These are phyloP conservation scores for Actinomucor elegans DNA, from an alignment of 371 early-diverging fungal genomes.

Conservation along the genomic window DNA sequence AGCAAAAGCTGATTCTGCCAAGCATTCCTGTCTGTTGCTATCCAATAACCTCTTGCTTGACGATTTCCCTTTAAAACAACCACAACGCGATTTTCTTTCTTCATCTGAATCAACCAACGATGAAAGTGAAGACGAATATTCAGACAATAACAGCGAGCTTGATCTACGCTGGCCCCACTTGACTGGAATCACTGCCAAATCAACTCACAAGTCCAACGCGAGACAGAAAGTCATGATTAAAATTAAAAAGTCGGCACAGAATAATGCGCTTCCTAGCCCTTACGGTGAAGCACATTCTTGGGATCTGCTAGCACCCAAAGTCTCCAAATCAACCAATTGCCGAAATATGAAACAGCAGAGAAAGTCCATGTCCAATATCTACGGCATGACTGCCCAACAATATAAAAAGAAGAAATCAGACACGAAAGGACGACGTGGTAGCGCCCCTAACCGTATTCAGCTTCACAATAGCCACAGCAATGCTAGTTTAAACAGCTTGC, in stretches of 20 bases:
- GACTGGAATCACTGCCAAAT: not conserved
- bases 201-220: not conserved
- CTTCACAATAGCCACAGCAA: not conserved
- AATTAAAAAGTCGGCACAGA: conserved; percentile 20
- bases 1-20: conserved; percentile 36
- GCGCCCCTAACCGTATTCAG: conserved; percentile 8
- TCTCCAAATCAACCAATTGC: conserved; percentile 4
- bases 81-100: conserved; percentile 9
- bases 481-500: not conserved
- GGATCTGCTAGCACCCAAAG: conserved; percentile 3
- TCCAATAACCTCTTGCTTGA: not conserved
- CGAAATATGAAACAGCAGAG: conserved; percentile 3
- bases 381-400: not conserved
- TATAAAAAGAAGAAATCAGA: conserved; percentile 5
- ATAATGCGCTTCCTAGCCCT: not conserved
- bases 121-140: conserved; percentile 26
- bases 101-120: conserved; percentile 17
- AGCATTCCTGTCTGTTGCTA: conserved; percentile 20
- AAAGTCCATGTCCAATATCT: conserved; percentile 18
- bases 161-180: conserved; percentile 11
- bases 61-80: not conserved
- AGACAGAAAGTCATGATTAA: conserved; percentile 18
- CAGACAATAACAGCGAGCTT: conserved; percentile 10
- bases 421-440: conserved; percentile 1
- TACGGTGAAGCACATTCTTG: not conserved